phyloP scores from a whole-genome alignment of 1,139 yeast genomes.

The Candida neerlandica region DNA sequence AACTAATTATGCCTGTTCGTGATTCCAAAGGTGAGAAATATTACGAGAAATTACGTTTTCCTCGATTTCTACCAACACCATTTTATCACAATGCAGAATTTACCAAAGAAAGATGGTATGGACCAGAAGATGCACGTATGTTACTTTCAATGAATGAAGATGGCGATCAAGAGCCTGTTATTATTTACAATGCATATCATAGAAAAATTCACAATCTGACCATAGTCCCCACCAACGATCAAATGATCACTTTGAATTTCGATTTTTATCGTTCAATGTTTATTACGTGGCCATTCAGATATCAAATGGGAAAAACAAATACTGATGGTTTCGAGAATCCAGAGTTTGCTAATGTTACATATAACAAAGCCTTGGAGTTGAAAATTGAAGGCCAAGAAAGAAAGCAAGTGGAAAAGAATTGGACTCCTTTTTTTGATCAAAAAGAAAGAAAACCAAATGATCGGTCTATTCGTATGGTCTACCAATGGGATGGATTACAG shows the following conservation, averaged over 20 bases:
- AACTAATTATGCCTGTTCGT: constrained; percentile 23
- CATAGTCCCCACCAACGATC: constrained; percentile 7
- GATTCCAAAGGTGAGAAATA: constrained; percentile 3
- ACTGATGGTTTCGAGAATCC: constrained; percentile 23
- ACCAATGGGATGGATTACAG: constrained; percentile 41
- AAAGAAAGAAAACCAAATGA: constrained; percentile 27
- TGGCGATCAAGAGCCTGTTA: constrained; percentile 33
- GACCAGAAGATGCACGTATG: constrained; percentile 56
- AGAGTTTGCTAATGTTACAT: constrained; percentile 22
- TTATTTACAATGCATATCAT: constrained; percentile 35
- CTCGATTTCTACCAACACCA: constrained; percentile 32
- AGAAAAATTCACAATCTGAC: constrained; percentile 16
- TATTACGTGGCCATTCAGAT: constrained; percentile 33
- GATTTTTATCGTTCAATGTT: constrained; percentile 29
- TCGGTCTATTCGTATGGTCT: constrained; percentile 32
- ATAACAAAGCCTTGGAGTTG: constrained; percentile 28
- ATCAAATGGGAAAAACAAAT: constrained; percentile 30
- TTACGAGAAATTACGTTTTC: constrained; percentile 22
- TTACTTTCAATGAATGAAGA: constrained; percentile 32
- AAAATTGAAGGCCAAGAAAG: constrained; percentile 21
- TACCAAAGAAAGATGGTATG: constrained; percentile 26
- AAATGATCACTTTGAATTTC: constrained; percentile 7
- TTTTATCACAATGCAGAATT: constrained; percentile 22
- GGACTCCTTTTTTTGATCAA: constrained; percentile 45
- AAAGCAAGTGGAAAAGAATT: constrained; percentile 36